A percentile compares a stretch with the other conserved stretches of the same genome.
These are phyloP conservation scores for Hysterangium stoloniferum DNA, from an alignment of 768 basidiomycete species.

Conservation along the genomic window DNA sequence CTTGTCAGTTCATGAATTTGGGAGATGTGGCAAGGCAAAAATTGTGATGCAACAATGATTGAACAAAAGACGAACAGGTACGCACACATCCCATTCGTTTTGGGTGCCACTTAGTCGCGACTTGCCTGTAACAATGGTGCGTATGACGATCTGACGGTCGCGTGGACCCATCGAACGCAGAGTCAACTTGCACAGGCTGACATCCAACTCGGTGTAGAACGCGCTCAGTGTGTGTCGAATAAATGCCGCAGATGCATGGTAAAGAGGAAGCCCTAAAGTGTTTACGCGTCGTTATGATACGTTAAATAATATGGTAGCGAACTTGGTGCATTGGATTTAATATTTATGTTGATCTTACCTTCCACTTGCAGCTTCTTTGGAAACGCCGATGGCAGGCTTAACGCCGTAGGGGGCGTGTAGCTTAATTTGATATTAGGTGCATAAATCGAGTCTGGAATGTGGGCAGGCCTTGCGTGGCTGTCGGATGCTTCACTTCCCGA, in stretches of 20 bases:
- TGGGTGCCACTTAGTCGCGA: constrained; percentile 54
- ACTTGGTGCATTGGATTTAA: neutral
- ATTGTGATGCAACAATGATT: neutral
- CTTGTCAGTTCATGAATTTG: neutral
- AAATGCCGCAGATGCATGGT: constrained; percentile 61
- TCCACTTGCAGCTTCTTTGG: constrained; percentile 63
- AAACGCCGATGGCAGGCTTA: constrained; percentile 53
- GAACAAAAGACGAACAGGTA: constrained; percentile 14
- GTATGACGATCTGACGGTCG: constrained; percentile 51
- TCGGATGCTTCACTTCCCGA: neutral
- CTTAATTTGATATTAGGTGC: constrained; percentile 52
- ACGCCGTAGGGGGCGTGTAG: constrained; percentile 58
- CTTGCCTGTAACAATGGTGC: constrained; percentile 46
- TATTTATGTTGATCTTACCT: constrained; percentile 51
- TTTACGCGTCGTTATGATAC: neutral
- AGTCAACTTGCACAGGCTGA: constrained; percentile 45
- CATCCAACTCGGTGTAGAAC: constrained; percentile 56
- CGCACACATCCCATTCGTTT: constrained; percentile 73
- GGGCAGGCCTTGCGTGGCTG: neutral
- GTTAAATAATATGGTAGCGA: neutral
- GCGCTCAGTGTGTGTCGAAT: constrained; percentile 70
- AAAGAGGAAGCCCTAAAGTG: constrained; percentile 57
- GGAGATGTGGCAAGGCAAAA: constrained; percentile 1
- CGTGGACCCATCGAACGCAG: constrained; percentile 23
- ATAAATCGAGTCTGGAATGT: constrained; percentile 33